Base-by-base conservation (phyloP, 192 early-diverging fungal species). In the Coemansia sp. region DNA sequence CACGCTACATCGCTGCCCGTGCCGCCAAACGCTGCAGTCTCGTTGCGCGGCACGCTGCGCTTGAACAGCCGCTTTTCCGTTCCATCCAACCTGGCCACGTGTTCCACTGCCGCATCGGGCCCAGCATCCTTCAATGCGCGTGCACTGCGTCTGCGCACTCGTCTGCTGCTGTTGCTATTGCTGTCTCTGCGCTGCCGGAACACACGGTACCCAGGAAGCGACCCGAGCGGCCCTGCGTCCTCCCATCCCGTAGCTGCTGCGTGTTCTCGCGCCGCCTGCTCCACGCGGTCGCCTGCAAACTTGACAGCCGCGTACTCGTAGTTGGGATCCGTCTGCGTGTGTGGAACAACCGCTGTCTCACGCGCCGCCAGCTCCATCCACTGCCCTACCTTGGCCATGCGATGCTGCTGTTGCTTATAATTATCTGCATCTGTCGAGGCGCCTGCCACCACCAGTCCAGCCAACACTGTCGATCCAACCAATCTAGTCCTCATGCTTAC, bases 241-340 rank as follows among this genome's bases (percentile, higher is more conserved):
- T 82, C 74, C 79, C 71, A 76, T 4, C 74, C 74, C 11, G 71
- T 70, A 45, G 45, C 41, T 12, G 13, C 39, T 11, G 79, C 70
- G 51, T 76, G 77, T 41, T 42, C 19, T 21, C 18, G 42, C 11
- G 79, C 79, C 16, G 66, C n/a, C 18, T n/a, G 15, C 39, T 80
- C 78, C 8, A 69, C 41, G 41, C 42, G 11, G 41, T 26, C 11
- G 12, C 49, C 18, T 10, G 58, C 52, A 47, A 80, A 80, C 63
- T 80, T 80, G 19, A 80, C 64, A 4, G 78, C 78, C 5, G 69
- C 71, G 66, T 74, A 80, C 36, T 71, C 49, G 46, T 72, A 80
- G 10, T 9, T 22, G 1, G 78, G 66, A 63, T 80, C 78, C 0
- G 67, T 47, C 37, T 80, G 78, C 8, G 21, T 4, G 4, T 10